phyloP scores from a whole-genome alignment of 805 yeast species.

The Lipomyces anomalus region DNA sequence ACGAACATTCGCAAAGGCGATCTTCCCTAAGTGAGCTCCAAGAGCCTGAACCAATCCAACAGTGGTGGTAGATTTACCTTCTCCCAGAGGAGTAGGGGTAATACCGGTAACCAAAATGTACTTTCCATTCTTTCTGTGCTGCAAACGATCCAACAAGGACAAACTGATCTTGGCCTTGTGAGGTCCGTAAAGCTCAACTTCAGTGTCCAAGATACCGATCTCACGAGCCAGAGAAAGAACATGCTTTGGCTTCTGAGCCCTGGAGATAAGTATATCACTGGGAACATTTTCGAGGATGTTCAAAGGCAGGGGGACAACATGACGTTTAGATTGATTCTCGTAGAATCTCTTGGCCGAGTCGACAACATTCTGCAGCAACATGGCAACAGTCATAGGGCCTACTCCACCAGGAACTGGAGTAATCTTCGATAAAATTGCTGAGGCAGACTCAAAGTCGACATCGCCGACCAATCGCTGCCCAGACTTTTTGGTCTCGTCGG shows the following conservation, averaged over 20 bases:
- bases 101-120: constrained; percentile 93
- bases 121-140: constrained; percentile 62
- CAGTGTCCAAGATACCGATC: constrained; percentile 69
- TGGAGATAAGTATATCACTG: constrained; percentile 81
- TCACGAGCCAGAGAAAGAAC: constrained; percentile 71
- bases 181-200: constrained; percentile 83
- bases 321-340: constrained; percentile 41
- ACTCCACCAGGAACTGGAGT: constrained; percentile 99
- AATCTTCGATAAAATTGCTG: constrained; percentile 56
- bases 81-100: constrained; percentile 97
- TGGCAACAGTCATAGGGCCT: constrained; percentile 98
- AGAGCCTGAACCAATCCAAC: constrained; percentile 95
- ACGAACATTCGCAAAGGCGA: constrained; percentile 89
- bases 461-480: constrained; percentile 92
- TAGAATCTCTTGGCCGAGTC: constrained; percentile 66
- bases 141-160: constrained; percentile 62
- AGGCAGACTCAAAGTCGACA: constrained; percentile 72
- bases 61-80: constrained; percentile 95
- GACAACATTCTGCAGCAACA: constrained; percentile 79
- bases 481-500: constrained; percentile 65
- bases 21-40: constrained; percentile 79
- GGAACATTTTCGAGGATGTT: constrained; percentile 67
- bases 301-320: constrained; percentile 53
- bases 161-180: constrained; percentile 84
- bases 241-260: constrained; percentile 81